Evolutionary conservation across 2,329 filamentous ascomycete species (phyloP).

Genomic region (Pseudocercospora pini-densiflorae): DNA sequence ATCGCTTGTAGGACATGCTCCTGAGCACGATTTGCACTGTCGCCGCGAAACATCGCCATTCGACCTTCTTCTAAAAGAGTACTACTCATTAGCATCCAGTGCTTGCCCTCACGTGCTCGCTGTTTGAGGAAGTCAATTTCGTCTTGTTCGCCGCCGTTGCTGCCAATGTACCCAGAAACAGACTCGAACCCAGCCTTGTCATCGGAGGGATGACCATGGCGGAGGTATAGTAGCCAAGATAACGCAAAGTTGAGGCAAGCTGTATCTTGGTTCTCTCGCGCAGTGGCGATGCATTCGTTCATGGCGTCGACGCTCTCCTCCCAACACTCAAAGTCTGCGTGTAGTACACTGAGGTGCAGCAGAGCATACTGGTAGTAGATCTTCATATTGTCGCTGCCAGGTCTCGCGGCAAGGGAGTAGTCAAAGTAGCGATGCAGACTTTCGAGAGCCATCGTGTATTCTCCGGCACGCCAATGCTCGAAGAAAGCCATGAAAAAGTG

Average conservation of each 20-base stretch:
- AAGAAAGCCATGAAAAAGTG: constrained; percentile 63
- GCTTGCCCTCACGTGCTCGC: constrained; percentile 83
- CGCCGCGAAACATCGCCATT: constrained; percentile 65
- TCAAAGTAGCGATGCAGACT: constrained; percentile 94
- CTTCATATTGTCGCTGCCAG: constrained; percentile 27
- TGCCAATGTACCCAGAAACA: constrained; percentile 34
- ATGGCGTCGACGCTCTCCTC: constrained; percentile 90
- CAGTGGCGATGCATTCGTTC: constrained; percentile 91
- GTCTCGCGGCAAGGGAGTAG: constrained; percentile 63
- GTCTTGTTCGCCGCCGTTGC: constrained; percentile 64
- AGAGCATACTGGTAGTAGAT: constrained; percentile 92
- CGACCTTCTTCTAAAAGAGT: constrained; percentile 86
- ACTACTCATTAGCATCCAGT: constrained; percentile 83
- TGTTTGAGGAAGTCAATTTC: constrained; percentile 81
- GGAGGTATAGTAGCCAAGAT: constrained; percentile 95
- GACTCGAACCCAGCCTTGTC: constrained; percentile 26
- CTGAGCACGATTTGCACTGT: constrained; percentile 58
- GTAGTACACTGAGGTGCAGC: constrained; percentile 88
- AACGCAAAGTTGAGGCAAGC: constrained; percentile 92
- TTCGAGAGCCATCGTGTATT: constrained; percentile 89
- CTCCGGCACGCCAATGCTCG: constrained; percentile 88
- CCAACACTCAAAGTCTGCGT: constrained; percentile 93
- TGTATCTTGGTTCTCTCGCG: constrained; percentile 89
- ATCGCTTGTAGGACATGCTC: constrained; percentile 83
- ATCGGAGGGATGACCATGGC: constrained; percentile 74